Evolutionary conservation across 1,284 basidiomycete species (phyloP), one percentile per base, ranked within the genome.

Genomic region (Trametes polyzona): DNA sequence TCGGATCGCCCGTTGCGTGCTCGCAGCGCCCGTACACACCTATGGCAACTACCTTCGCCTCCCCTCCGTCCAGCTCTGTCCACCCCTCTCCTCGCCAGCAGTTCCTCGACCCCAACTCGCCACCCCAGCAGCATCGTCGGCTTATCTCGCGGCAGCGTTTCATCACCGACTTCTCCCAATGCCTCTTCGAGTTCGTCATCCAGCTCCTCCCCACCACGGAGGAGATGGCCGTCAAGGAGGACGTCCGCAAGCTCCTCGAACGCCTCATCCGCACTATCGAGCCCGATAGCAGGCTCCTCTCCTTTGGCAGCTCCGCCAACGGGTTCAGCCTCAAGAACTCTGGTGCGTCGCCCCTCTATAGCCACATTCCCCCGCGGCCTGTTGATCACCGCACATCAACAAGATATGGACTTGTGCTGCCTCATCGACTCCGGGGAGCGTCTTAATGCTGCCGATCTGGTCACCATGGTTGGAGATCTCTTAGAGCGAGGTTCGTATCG

Each of bases 331-430:
- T 98, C 68, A 83, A 93, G 65, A 96, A 98, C 77, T 98, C 94
- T 60, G 95, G 95, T 93, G 63, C 69, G 87, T 75, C 29, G 36
- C 23, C 41, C 42, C 24, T 21, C 27, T 9, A 24, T 16, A 12
- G 32, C 23, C 39, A 36, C 44, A 29, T 52, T 52, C 40, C 55
- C 32, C 39, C 16, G 11, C n/a, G 29, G 50, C 43, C 24, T 46
- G 57, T 51, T 54, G 53, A 58, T 59, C 39, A 41, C 19, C 63
- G 36, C 55, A 44, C 32, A 41, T 42, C 43, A 23, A 12, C 43
- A 70, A 95, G 96, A 98, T 75, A 98, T 99, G 96, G 96, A 99
- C 75, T 79, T 99, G 40, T 98, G 96, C 71, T 98, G 96, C 74
- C 82, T 99, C 68, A 92, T 97, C 71, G 92, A 95, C 71, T 91